Evolutionary conservation across 2,329 filamentous ascomycete genomes (phyloP).

Genomic region (Fusarium coicis): DNA sequence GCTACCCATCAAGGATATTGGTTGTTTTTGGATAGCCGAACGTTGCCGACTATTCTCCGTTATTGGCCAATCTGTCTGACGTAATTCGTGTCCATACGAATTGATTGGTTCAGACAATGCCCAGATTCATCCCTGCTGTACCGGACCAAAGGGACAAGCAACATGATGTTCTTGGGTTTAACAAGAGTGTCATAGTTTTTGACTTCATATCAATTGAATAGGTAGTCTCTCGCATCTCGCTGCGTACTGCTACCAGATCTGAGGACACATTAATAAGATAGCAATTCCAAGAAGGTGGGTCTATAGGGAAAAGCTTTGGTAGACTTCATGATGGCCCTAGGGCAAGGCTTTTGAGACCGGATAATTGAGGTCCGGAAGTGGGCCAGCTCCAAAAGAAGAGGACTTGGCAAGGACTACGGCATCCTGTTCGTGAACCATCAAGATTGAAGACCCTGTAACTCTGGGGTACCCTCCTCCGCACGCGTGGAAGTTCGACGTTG

Average conservation of each 20-base stretch:
- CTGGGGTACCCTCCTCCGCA: slow-evolving; percentile 35
- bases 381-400: slow-evolving; percentile 2
- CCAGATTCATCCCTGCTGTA: slow-evolving; percentile 33
- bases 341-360: slow-evolving; percentile 13
- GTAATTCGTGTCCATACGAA: neutral
- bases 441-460: slow-evolving; percentile 20
- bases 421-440: slow-evolving; percentile 30
- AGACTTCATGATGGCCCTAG: slow-evolving; percentile 26
- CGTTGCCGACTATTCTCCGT: slow-evolving; percentile 42
- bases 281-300: slow-evolving; percentile 18
- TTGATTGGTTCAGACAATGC: slow-evolving; percentile 34
- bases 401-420: slow-evolving; percentile 28
- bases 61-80: slow-evolving; percentile 23
- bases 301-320: slow-evolving; percentile 13
- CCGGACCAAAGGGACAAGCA: slow-evolving; percentile 39
- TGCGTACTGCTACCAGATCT: neutral
- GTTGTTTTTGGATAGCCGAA: slow-evolving; percentile 32
- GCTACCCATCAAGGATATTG: slow-evolving; percentile 12
- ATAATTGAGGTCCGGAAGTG: slow-evolving; percentile 22
- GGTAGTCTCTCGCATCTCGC: neutral
- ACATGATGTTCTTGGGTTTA: neutral
- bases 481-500: slow-evolving; percentile 7
- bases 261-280: neutral
- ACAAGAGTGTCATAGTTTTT: slow-evolving; percentile 6
- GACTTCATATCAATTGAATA: slow-evolving; percentile 14